Base-by-base conservation (phyloP, 129 eudicot species). In the Pulicaria dysenterica region DNA sequence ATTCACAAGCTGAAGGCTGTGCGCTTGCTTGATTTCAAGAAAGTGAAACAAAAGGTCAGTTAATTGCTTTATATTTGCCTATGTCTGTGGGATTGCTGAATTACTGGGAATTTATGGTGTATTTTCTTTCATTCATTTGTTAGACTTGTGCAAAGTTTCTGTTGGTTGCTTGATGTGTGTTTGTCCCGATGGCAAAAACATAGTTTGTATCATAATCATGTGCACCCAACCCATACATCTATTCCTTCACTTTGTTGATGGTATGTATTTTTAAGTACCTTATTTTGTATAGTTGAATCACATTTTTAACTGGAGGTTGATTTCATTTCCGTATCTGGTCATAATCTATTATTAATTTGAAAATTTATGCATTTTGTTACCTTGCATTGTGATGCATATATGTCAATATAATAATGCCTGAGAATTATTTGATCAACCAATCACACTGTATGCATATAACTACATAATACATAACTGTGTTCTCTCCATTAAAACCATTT, bases 41-140 rank as follows among this genome's bases (percentile, higher is more conserved):
- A 94, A 85, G 95, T 94, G 44, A 94, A 88, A 75, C 93, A 86
- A 79, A 94, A 94, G 98, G 98, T 94, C 47, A 72, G 85, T 71
- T 49, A 36, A 39, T 66, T 19, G 55, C 13, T 13, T 19, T 61
- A 51, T 39, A 15, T 37, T 40, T 50, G 14, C 41, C 34, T 6
- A 31, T 54, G 47, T 41, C 15, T 59, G 9, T n/a, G 10, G 40
- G 48, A 11, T 48, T 58, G 37, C 24, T 19, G 44, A 36, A 16
- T 64, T 24, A 5, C 53, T 64, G 5, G 72, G 63, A 16, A 24
- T 74, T 34, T 8, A 8, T 67, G 40, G 39, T 54, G 38, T 13
- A 42, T 8, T 55, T 45, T 45, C 5, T 38, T 38, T 37, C 7
- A 4, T 47, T 67, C 0, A n/a, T 48, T 69, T 12, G 36, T 49